phyloP scores from a whole-genome alignment of 805 yeast species.

The Teunomyces kruisii region DNA sequence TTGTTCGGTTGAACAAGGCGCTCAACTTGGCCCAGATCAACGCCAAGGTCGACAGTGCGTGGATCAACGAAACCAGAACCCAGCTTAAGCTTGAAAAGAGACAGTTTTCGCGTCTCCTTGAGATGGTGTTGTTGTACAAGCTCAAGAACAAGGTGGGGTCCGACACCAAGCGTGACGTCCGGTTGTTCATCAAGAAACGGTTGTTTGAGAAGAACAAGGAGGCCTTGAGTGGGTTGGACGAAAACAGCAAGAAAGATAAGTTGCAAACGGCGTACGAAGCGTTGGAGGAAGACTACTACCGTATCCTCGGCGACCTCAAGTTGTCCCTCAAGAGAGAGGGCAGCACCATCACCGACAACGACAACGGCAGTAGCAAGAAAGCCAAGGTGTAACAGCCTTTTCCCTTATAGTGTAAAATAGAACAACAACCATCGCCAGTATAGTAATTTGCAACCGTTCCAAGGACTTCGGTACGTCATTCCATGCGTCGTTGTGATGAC shows the following conservation, averaged over 20 bases:
- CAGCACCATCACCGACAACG: not conserved
- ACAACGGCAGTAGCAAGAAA: conserved; percentile 1
- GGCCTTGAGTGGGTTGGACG: conserved; percentile 65
- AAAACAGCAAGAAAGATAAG: conserved; percentile 63
- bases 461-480: not conserved
- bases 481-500: not conserved
- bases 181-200: conserved; percentile 71
- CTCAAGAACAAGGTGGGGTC: conserved; percentile 21
- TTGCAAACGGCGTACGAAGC: conserved; percentile 72
- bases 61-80: conserved; percentile 43
- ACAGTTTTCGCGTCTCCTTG: conserved; percentile 75
- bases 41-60: conserved; percentile 18
- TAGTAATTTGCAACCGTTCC: not conserved
- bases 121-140: conserved; percentile 62
- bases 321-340: conserved; percentile 18
- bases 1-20: conserved; percentile 30
- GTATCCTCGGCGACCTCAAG: conserved; percentile 46
- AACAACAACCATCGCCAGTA: not conserved
- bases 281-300: conserved; percentile 66
- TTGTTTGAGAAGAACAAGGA: conserved; percentile 79
- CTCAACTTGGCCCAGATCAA: conserved; percentile 20
- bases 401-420: not conserved
- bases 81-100: conserved; percentile 66
- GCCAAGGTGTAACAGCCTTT: conserved; percentile 1
- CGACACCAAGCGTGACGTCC: conserved; percentile 36